Percentiles rank a stretch among this genome's conserved stretches.
Evolutionary conservation across 305 asterid genomes (phyloP).

Genomic region (Solanum chacoense): DNA sequence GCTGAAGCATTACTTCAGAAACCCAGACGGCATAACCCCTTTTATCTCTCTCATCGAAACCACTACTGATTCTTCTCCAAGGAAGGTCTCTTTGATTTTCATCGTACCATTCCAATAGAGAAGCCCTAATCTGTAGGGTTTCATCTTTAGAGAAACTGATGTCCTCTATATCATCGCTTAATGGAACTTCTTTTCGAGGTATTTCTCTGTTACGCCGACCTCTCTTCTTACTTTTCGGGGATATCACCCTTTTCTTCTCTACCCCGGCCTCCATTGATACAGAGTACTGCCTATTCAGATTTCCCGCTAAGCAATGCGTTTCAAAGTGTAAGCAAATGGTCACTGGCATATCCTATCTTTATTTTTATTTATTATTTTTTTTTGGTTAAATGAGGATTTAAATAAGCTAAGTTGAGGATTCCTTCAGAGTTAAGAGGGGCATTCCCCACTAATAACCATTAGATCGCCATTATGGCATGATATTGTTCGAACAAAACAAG

Average conservation of each 20-base stretch:
- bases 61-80: constrained; percentile 66
- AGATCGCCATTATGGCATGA: not conserved
- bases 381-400: not conserved
- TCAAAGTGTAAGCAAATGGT: constrained; percentile 10
- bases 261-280: constrained; percentile 11
- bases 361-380: not conserved
- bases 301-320: constrained; percentile 39
- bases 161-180: constrained; percentile 63
- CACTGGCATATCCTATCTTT: not conserved
- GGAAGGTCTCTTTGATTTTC: constrained; percentile 76
- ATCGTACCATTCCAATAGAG: constrained; percentile 72
- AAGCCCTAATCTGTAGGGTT: constrained; percentile 54
- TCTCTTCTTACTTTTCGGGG: constrained; percentile 14
- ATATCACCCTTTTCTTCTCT: not conserved
- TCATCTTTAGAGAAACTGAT: constrained; percentile 40
- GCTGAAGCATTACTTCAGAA: constrained; percentile 99
- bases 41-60: constrained; percentile 28
- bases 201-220: constrained; percentile 12
- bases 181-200: not conserved
- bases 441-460: not conserved
- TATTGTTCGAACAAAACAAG: not conserved
- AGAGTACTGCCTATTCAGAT: constrained; percentile 4
- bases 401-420: not conserved
- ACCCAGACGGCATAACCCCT: constrained; percentile 97
- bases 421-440: not conserved